Base-by-base conservation (phyloP, 2,329 filamentous ascomycete genomes). In the Rhinocladiella mackenziei region DNA sequence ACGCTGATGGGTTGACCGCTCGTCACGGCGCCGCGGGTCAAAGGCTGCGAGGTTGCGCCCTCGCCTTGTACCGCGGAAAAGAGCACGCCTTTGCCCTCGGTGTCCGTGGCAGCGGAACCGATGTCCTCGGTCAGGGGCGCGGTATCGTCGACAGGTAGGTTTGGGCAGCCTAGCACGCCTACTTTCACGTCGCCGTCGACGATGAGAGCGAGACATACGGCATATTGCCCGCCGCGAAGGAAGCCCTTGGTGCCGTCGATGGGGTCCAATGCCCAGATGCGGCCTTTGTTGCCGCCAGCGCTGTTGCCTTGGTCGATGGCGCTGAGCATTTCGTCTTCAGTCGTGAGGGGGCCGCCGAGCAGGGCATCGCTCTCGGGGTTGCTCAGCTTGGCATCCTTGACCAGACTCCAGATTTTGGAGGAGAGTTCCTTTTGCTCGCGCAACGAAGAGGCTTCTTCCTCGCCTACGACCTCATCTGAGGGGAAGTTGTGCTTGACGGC, bases 171-270 rank as follows among this genome's bases (percentile, higher is more conserved):
- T 45, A 98, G 78, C 33, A 95, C 92, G 56, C 92, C 92, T 50
- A 96, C 87, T 65, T 89, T 88, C 59, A 97, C 89, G 58, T 94
- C 81, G 40, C 91, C 92, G 60, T 97, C 89, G 19, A 94, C 86
- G 70, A 98, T 84, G 58, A 98, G 74, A 25, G 80, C 92, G 4
- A 98, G 77, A 63, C 91, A 96, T 41, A 98, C 89, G 43, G 92
- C 94, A 64, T 98, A 98, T 71, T 98, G 92, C 28, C 89, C 94
- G 40, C 92, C 92, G 51, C 94, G 80, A 49, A 98, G 74, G 72
- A 98, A 98, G 20, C 92, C 94, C 71, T 96, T 95, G 41, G 92
- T 98, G 55, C 92, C 92, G 66, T 98, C 92, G 52, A 98, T 96
- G 48, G 92, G 92, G 67, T 98, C 92, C 45, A 98, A 81, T 29